Base-by-base conservation (phyloP, 805 yeast genomes). In the Blastobotrys muscicola region DNA sequence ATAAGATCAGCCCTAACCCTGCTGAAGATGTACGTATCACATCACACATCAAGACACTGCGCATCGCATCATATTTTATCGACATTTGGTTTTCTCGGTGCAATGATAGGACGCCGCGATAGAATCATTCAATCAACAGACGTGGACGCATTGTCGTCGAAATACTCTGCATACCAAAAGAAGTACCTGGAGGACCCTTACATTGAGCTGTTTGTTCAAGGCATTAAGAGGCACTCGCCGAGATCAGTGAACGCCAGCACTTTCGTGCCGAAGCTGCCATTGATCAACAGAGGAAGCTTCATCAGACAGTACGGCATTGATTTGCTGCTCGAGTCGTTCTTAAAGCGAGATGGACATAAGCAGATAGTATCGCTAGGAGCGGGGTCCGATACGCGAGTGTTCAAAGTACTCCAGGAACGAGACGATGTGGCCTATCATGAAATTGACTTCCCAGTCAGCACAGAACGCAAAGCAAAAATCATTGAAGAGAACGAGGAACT, bases 321-420 rank as follows among this genome's bases (percentile, higher is more conserved):
- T 49, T 14, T 44, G 8, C 51, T 76, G 7, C 60, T 74, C 1
- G 57, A 61, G 3, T 52, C 52, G 36, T 74, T 74, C 45, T 45
- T 43, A 6, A 53, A 57, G 36, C 42, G 26, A 8, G 35, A 34
- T 33, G 47, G 44, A 38, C 45, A 20, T 3, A 52, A 29, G 33
- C 70, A 82, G 55, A 70, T 83, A 11, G 62, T 84, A 1, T 80
- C 86, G 1, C 56, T 83, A n/a, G 94, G 94, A 0, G 80, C 89
- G 2, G 94, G 94, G 4, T 80, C 85, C 11, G 94, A 84, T 53
- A 81, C 92, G 0, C 58, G 90, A 42, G 70, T 74, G 11, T 82
- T 83, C 56, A 59, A 67, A 8, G 47, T 77, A 11, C 58, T 82
- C 34, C 55, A 16, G 1, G 38, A 58, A 4, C 42, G 62, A 38